These are phyloP conservation scores for Neurospora sp. DNA, from an alignment of 495 filamentous ascomycete species.

Conservation along the genomic window DNA sequence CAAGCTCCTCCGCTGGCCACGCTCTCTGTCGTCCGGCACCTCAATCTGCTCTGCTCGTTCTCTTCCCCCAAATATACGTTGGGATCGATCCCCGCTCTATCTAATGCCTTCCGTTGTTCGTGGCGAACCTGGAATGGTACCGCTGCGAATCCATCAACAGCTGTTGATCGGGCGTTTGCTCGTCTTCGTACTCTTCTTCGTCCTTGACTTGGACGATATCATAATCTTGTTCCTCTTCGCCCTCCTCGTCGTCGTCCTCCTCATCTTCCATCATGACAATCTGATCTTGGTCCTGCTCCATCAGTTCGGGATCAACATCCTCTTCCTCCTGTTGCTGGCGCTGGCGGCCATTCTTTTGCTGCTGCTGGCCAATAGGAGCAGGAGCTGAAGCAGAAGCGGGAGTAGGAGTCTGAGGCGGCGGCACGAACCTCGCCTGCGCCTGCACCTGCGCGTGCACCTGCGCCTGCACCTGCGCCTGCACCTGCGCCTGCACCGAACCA, in stretches of 20 bases:
- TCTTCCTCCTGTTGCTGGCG: not conserved
- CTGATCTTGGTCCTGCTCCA: not conserved
- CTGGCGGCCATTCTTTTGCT: not conserved
- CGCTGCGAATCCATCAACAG: not conserved
- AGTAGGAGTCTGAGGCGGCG: not conserved
- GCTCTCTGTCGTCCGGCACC: not conserved
- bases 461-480: not conserved
- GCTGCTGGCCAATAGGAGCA: not conserved
- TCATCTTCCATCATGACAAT: not conserved
- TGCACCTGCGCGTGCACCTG: not conserved
- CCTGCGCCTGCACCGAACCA: not conserved
- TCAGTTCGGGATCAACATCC: not conserved
- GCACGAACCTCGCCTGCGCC: not conserved
- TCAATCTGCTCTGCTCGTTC: not conserved
- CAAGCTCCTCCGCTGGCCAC: not conserved
- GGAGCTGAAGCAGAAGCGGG: not conserved
- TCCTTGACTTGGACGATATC: not conserved
- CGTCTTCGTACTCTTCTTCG: conserved; percentile 2
- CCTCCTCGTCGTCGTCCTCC: not conserved
- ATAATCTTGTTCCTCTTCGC: not conserved
- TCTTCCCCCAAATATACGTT: not conserved
- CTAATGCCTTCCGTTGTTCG: not conserved
- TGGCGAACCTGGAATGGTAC: not conserved
- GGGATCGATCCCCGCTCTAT: not conserved
- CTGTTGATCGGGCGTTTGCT: not conserved